A percentile compares a stretch with the other conserved stretches of the same genome.
Conservation (phyloP, 345 rosid species). For the Orychophragmus violaceus region DNA sequence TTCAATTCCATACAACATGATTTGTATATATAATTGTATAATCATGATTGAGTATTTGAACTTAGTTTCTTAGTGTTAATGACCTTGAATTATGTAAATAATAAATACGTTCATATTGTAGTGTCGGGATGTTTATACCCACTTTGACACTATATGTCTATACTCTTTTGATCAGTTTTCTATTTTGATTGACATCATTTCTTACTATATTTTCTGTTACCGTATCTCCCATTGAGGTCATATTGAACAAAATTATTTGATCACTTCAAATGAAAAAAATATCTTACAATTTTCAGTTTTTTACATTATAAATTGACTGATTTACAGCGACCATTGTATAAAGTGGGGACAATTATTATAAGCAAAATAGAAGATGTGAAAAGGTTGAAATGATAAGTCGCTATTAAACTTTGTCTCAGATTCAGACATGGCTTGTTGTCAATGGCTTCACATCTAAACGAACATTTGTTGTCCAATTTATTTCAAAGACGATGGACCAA, state of each 20-base stretch:
- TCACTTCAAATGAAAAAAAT: background rate
- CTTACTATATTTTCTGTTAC: background rate
- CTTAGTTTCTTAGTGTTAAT: constrained; percentile 1
- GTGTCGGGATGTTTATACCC: background rate
- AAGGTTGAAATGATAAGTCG: constrained; percentile 22
- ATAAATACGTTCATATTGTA: background rate
- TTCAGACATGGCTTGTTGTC: constrained; percentile 20
- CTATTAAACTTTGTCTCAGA: constrained; percentile 18
- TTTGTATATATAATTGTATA: background rate
- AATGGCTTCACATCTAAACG: constrained; percentile 14
- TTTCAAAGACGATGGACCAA: background rate
- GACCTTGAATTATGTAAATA: background rate
- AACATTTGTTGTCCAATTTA: background rate
- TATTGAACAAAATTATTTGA: background rate
- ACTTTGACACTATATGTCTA: background rate
- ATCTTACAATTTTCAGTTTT: background rate
- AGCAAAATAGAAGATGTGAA: constrained; percentile 9
- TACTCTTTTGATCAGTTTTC: background rate
- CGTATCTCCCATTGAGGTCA: background rate
- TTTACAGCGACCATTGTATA: background rate
- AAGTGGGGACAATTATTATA: constrained; percentile 21
- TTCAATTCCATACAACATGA: background rate
- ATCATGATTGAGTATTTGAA: background rate
- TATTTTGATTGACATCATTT: background rate
- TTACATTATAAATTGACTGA: background rate